phyloP scores from a whole-genome alignment of 306 rosid genomes.

The Abrus precatorius region DNA sequence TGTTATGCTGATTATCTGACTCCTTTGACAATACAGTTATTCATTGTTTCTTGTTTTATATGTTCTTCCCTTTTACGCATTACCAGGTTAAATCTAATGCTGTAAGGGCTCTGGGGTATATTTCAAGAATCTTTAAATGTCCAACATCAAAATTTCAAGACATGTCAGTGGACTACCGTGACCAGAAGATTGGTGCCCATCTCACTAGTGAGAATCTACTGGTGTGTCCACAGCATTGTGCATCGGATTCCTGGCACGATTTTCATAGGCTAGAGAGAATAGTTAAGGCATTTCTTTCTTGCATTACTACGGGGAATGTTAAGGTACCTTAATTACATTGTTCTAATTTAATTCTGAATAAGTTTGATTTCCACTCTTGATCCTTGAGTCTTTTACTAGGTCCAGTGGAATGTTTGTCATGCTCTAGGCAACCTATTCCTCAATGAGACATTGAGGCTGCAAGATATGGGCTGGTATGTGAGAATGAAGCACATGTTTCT shows the following conservation, averaged over 20 bases:
- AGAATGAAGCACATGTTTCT: conserved; percentile 3
- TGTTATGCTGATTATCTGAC: conserved; percentile 21
- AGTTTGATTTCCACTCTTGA: conserved; percentile 42
- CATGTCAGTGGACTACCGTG: conserved; percentile 41
- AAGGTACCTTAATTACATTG: conserved; percentile 66
- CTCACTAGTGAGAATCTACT: conserved; percentile 46
- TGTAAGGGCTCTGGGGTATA: conserved; percentile 97
- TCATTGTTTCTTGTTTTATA: conserved; percentile 9
- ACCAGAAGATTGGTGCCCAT: conserved; percentile 40
- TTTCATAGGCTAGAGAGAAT: conserved; percentile 70
- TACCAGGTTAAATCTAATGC: conserved; percentile 95
- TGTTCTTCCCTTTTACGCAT: conserved; percentile 25
- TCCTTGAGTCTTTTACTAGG: conserved; percentile 61
- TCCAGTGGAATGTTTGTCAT: conserved; percentile 99
- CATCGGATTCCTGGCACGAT: conserved; percentile 57
- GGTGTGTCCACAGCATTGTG: conserved; percentile 36
- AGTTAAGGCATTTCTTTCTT: conserved; percentile 80
- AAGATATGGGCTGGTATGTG: conserved; percentile 86
- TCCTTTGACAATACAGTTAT: neutral
- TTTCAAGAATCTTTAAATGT: conserved; percentile 80
- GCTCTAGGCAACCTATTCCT: conserved; percentile 93
- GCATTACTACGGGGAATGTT: conserved; percentile 87
- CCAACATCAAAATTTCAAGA: conserved; percentile 53
- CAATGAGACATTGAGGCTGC: conserved; percentile 85
- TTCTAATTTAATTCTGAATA: conserved; percentile 35